Conservation (phyloP, 2,329 filamentous ascomycete species). For the Seiridium cupressi region DNA sequence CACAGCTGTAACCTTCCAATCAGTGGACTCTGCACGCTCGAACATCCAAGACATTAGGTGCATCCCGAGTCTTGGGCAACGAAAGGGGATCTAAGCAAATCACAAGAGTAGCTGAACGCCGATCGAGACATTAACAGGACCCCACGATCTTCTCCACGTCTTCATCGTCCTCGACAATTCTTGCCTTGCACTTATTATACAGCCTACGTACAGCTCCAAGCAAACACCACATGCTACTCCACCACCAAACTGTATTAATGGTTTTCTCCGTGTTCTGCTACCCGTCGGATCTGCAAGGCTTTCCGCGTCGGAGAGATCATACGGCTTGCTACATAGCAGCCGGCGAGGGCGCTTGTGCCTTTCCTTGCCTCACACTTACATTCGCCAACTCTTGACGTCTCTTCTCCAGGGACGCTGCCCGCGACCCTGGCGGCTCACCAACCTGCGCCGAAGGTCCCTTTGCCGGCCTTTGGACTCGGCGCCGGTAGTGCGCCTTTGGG, state of each 20-base stretch:
- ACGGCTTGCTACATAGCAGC: conserved; percentile 8
- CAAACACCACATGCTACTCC: conserved; percentile 1
- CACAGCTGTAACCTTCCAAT: conserved; percentile 20
- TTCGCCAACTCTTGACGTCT: conserved; percentile 1
- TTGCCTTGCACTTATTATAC: conserved; percentile 14
- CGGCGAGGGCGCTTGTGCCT: conserved; percentile 8
- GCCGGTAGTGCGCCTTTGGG: conserved; percentile 25
- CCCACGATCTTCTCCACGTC: conserved; percentile 13
- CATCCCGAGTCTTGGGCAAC: conserved; percentile 16
- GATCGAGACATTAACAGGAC: conserved; percentile 15
- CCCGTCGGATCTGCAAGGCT: conserved; percentile 7
- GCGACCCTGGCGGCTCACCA: conserved; percentile 35
- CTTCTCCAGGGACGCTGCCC: conserved; percentile 22
- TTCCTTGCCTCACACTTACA: conserved; percentile 1
- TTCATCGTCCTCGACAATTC: conserved; percentile 15
- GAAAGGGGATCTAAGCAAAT: not conserved
- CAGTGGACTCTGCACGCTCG: conserved; percentile 17
- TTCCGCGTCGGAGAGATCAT: conserved; percentile 3
- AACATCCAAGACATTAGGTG: conserved; percentile 22
- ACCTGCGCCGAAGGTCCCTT: conserved; percentile 27
- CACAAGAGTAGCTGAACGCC: not conserved
- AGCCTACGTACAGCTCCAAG: not conserved
- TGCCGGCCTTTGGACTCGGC: conserved; percentile 32
- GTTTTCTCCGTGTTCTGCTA: not conserved
- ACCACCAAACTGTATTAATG: not conserved